phyloP scores from a whole-genome alignment of 2,329 filamentous ascomycete species.

The Epichloe glyceriae region DNA sequence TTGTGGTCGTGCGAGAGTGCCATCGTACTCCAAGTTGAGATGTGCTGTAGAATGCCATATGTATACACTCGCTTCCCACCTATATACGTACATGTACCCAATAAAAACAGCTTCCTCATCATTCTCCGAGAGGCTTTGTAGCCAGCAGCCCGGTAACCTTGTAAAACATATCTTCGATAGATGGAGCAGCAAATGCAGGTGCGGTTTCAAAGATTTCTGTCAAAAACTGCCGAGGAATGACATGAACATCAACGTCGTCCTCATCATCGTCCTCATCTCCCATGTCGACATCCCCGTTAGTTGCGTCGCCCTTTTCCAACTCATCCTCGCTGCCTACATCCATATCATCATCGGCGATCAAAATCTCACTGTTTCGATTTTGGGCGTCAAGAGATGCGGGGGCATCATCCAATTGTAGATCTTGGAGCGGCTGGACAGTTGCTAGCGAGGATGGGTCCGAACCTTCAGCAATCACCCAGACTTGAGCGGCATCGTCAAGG shows the following conservation, averaged over 20 bases:
- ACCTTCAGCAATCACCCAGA: conserved; percentile 50
- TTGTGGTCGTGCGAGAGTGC: too few relatives aligned
- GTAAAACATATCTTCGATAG: conserved; percentile 65
- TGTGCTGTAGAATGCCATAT: not conserved
- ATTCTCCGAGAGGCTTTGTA: conserved; percentile 25
- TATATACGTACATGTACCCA: not conserved
- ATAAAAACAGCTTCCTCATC: not conserved
- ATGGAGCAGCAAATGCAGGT: conserved; percentile 55
- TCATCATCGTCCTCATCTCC: conserved; percentile 26
- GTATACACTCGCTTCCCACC: not conserved
- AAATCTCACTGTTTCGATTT: conserved; percentile 15
- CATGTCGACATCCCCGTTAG: conserved; percentile 28
- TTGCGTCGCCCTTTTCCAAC: conserved; percentile 20
- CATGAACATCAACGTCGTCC: conserved; percentile 39
- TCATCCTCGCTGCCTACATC: conserved; percentile 31
- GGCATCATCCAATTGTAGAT: conserved; percentile 34
- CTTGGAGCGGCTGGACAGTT: conserved; percentile 41
- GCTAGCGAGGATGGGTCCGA: conserved; percentile 39
- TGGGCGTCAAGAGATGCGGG: conserved; percentile 17
- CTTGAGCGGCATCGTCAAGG: conserved; percentile 62
- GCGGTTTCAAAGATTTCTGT: conserved; percentile 58
- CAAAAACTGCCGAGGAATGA: conserved; percentile 56
- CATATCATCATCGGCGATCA: conserved; percentile 26
- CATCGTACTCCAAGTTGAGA: not conserved
- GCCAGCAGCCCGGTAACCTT: conserved; percentile 51